phyloP scores from a whole-genome alignment of 1,284 basidiomycete species.

The Flammula alnicola region DNA sequence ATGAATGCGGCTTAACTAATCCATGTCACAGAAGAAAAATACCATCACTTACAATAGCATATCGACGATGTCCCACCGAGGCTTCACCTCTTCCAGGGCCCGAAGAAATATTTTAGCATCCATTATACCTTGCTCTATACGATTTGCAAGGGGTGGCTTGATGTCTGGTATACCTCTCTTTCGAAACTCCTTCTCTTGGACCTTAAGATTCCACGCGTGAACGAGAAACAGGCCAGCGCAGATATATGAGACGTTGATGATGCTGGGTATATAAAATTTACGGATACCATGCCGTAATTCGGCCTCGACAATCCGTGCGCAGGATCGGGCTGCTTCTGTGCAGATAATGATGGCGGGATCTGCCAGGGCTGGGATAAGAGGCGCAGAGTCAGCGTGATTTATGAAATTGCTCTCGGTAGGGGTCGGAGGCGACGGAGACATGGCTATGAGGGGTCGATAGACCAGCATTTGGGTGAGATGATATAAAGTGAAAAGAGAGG shows the following conservation, averaged over 20 bases:
- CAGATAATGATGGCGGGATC: constrained; percentile 67
- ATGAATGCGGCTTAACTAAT: background rate
- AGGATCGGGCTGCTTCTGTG: constrained; percentile 66
- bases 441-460: constrained; percentile 78
- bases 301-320: constrained; percentile 62
- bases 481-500: constrained; percentile 70
- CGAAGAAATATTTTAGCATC: constrained; percentile 45
- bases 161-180: constrained; percentile 36
- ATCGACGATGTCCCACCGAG: constrained; percentile 49
- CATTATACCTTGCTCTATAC: constrained; percentile 45
- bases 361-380: constrained; percentile 34
- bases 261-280: constrained; percentile 33
- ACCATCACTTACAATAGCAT: constrained; percentile 47
- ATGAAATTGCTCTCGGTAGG: constrained; percentile 1
- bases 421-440: constrained; percentile 27
- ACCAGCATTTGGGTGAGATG: constrained; percentile 75
- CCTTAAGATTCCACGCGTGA: constrained; percentile 54
- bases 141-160: constrained; percentile 42
- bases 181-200: constrained; percentile 39
- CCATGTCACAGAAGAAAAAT: background rate
- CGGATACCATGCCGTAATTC: constrained; percentile 49
- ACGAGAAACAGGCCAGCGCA: constrained; percentile 51
- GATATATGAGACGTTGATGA: constrained; percentile 48
- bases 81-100: constrained; percentile 43
- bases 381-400: constrained; percentile 21